phyloP scores from a whole-genome alignment of 2,329 filamentous ascomycete species.

The Dryadomyces sulphureus region DNA sequence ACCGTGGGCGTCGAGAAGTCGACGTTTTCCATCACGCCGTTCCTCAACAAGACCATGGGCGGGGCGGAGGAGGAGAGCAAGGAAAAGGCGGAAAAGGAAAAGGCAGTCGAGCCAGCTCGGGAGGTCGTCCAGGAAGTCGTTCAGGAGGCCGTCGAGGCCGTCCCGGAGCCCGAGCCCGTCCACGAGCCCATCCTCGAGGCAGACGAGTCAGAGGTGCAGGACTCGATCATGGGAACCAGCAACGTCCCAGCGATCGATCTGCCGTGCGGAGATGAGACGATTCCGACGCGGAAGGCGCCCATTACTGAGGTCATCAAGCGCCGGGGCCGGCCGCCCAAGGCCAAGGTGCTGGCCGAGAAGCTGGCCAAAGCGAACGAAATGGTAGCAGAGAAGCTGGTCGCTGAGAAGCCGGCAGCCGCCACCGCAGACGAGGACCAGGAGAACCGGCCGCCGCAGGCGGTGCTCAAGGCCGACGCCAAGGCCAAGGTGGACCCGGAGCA shows the following conservation, averaged over 20 bases:
- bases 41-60: constrained; percentile 55
- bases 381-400: neutral
- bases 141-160: too few species aligned
- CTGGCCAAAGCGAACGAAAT: constrained; percentile 28
- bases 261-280: neutral
- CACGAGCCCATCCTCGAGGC: too few species aligned
- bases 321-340: constrained; percentile 28
- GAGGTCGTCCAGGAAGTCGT: neutral
- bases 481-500: constrained; percentile 19
- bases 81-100: neutral
- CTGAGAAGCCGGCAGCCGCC: constrained; percentile 6
- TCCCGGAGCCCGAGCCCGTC: too few species aligned
- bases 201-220: constrained; percentile 10
- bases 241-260: neutral
- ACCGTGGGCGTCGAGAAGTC: constrained; percentile 70
- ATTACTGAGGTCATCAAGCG: constrained; percentile 18
- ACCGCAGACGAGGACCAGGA: constrained; percentile 16
- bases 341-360: constrained; percentile 28
- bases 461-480: too few species aligned
- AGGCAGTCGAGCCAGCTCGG: neutral
- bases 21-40: constrained; percentile 84
- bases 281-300: neutral
- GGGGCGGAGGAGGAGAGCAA: constrained; percentile 23
- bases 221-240: constrained; percentile 8
- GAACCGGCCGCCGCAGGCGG: constrained; percentile 15